Evolutionary conservation across 306 rosid species (phyloP), one percentile per base, ranked within the genome.

Genomic region (Nissolia schottii): DNA sequence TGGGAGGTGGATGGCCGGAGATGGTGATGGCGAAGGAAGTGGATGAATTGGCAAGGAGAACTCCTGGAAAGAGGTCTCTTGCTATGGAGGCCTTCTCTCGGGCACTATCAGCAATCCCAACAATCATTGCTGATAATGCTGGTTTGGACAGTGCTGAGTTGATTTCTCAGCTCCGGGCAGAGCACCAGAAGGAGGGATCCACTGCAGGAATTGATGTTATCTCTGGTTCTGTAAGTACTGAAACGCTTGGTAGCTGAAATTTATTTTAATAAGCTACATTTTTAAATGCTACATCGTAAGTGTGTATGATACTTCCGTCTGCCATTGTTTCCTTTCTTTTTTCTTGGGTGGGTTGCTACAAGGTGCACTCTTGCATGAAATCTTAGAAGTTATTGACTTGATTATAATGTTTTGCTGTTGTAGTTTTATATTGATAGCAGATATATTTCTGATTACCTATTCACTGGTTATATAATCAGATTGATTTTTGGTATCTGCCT

Each of bases 1-100:
- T 94, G 60, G 97, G 99, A 67, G 97, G 97, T 59, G 96, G 99
- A 67, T 94, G 99, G 99, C 95, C 96, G 4, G 97, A 89, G 97
- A 94, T 94, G 99, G 88, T 94, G 64, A 87, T 91, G 97, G 85
- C 97, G 24, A 88, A 89, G 67, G 96, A 95, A 51, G 91, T 88
- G 31, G 99, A 95, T 78, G 96, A 81, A 22, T 82, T 95, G 80
- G 96, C 96, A 14, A 90, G 83, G 86, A 95, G 81, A 71, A 95
- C 99, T 40, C 96, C 99, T 12, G 97, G 99, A 48, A 95, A 95
- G 87, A 91, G 83, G 80, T 86, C 99, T 38, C 97, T 91, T 53
- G 99, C 99, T 55, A 91, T 91, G 12, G 99, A 95, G 81, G 97
- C 97, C 8, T 95, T 95, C 81, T 89, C 99, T 15, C 80, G 89